Percentiles rank a stretch among this genome's conserved stretches.
phyloP scores from a whole-genome alignment of 2,329 filamentous ascomycete genomes.

The Fonsecaea nubica region DNA sequence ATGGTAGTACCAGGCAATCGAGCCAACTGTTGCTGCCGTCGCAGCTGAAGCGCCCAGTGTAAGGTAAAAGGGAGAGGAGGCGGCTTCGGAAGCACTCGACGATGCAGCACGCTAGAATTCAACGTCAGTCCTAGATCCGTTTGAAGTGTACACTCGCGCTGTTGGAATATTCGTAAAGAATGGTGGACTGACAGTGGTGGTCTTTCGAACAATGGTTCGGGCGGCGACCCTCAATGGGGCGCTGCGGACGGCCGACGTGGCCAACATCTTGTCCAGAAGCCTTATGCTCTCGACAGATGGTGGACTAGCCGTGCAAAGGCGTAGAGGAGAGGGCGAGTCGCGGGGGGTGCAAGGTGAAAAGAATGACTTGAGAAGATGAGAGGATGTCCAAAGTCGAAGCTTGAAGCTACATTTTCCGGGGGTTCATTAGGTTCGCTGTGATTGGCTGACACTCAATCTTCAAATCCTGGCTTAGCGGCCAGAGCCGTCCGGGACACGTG shows the following conservation, averaged over 20 bases:
- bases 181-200: constrained; percentile 75
- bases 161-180: constrained; percentile 42
- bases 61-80: constrained; percentile 77
- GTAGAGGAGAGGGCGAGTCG: constrained; percentile 26
- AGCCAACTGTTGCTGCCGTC: constrained; percentile 83
- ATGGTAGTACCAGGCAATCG: constrained; percentile 96
- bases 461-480: not conserved
- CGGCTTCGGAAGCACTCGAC: constrained; percentile 70
- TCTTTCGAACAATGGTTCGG: constrained; percentile 73
- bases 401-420: constrained; percentile 33
- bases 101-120: constrained; percentile 65
- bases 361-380: constrained; percentile 30
- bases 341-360: constrained; percentile 23
- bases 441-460: constrained; percentile 25
- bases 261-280: constrained; percentile 74
- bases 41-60: constrained; percentile 87
- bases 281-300: constrained; percentile 34
- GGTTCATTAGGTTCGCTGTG: constrained; percentile 20
- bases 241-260: constrained; percentile 87
- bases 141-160: constrained; percentile 44
- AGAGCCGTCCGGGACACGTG: not conserved
- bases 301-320: constrained; percentile 27
- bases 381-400: constrained; percentile 30
- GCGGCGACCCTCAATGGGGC: constrained; percentile 82
- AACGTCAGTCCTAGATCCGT: constrained; percentile 40